Base-by-base conservation (phyloP, 305 asterid species). In the Rubia balearica region DNA sequence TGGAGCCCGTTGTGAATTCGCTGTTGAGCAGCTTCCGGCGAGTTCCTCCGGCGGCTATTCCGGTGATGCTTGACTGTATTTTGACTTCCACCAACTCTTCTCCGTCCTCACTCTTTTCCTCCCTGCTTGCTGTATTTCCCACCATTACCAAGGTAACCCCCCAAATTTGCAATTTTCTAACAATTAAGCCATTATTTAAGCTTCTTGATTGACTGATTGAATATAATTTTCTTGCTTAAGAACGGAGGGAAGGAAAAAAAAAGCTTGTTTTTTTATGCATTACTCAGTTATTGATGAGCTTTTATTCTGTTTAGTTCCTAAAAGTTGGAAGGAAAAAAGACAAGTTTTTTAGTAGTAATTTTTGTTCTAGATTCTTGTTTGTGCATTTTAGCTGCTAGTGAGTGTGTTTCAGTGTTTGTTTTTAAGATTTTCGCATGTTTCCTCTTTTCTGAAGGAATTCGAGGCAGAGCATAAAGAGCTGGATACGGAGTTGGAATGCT, bases 21-120 rank as follows among this genome's bases (percentile, higher is more conserved):
- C 85, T 92, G 9, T 65, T 76, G 80, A 79, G 75, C 76, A 86
- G 98, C 74, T 93, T 89, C 86, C 85, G 88, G 83, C 83, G 77
- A 41, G 85, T 90, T 0, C 96, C 98, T 17, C 86, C 94, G 81
- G 79, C 77, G 7, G 92, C 95, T 22, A 65, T 89, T 60, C 96
- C 96, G 77, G 86, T 83, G 48, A 83, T 88, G 83, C 77, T 93
- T 55, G 98, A 93, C 76, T 93, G 97, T 73, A 73, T 93, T 17
- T 78, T 93, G 74, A 79, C 85, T 77, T 85, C 98, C 64, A 84
- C 89, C 12, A 61, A 70, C 75, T 78, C 76, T n/a, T 80, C 92
- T 79, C 90, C 97, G 14, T 79, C 93, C 13, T 83, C 86, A 42
- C 81, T 90, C 64, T 88, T 89, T 79, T 65, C 77, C 46, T 72